Base-by-base conservation (phyloP, 768 basidiomycete genomes). In the Boletus vermiculosoides region DNA sequence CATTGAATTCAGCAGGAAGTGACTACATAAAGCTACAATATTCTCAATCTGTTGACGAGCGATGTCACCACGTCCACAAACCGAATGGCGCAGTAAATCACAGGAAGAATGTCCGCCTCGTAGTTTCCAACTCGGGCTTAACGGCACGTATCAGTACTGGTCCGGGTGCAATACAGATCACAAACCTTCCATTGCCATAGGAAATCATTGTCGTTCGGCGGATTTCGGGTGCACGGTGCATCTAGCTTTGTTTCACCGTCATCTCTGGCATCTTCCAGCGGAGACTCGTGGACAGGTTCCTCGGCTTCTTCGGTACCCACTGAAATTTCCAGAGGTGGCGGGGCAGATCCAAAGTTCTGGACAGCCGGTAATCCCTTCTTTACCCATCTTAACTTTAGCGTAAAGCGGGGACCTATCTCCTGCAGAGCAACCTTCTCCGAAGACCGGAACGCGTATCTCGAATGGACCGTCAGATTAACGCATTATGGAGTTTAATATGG, bases 361-460 rank as follows among this genome's bases (percentile, higher is more conserved):
- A 94, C 92, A 5, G 89, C 86, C 1, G 94, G 95, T 22, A 95
- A 77, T 11, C 93, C 94, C 64, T 90, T 94, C 68, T 88, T 86
- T 55, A 99, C 73, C 80, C 88, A 97, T 39, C 88, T 80, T 54
- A 99, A 77, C 74, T 98, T 98, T 12, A 98, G 80, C 0, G 97
- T 98, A 69, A 99, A 97, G 33, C 96, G 85, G 8, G 97, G 97
- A 2, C 97, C 97, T 60, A 99, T 99, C 73, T 99, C 97, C 70
- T 99, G 97, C 31, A 99, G 74, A 8, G 89, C 84, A 10, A 96
- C 94, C 69, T 90, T 94, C 62, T 95, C 94, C 4, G 89, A 79
- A 2, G 92, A 94, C 48, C 90, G 85, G 74, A 95, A 98, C 40
- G 93, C 94, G 72, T 94, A 96, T 65, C 92, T 95, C 59, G 34